A percentile compares a stretch with the other conserved stretches of the same genome.
Conservation (phyloP, 352 stramenopile genomes). For the Globisporangium lucens region DNA sequence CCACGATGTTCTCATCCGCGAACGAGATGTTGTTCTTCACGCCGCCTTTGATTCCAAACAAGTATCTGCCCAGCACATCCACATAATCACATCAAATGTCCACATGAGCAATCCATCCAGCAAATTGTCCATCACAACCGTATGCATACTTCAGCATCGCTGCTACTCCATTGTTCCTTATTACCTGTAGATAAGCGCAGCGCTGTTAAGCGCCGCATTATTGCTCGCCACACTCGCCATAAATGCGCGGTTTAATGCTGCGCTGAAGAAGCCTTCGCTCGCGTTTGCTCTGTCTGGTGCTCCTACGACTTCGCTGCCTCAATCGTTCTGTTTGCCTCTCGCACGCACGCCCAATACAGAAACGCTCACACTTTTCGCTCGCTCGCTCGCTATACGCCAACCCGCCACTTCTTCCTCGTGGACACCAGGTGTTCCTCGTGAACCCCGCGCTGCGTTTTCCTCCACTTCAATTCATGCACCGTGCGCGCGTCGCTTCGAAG, state of each 20-base stretch:
- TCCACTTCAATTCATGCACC: neutral
- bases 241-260: neutral
- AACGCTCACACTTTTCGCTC: neutral
- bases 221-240: constrained; percentile 14
- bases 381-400: neutral
- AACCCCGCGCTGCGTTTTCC: neutral
- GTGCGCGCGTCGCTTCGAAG: constrained; percentile 1
- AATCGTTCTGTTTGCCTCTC: neutral
- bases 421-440: neutral
- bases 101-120: neutral
- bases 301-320: neutral
- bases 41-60: constrained; percentile 83
- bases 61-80: constrained; percentile 33
- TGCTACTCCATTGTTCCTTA: neutral
- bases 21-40: constrained; percentile 86
- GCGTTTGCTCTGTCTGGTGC: neutral
- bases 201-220: constrained; percentile 22
- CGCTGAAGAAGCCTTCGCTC: neutral
- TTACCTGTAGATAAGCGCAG: constrained; percentile 47
- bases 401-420: neutral
- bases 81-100: neutral
- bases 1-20: constrained; percentile 79
- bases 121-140: neutral
- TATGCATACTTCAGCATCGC: neutral
- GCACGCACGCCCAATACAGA: neutral